Evolutionary conservation across 345 rosid genomes (phyloP), one percentile per base, ranked within the genome.

Genomic region (Pugionium dolabratum): DNA sequence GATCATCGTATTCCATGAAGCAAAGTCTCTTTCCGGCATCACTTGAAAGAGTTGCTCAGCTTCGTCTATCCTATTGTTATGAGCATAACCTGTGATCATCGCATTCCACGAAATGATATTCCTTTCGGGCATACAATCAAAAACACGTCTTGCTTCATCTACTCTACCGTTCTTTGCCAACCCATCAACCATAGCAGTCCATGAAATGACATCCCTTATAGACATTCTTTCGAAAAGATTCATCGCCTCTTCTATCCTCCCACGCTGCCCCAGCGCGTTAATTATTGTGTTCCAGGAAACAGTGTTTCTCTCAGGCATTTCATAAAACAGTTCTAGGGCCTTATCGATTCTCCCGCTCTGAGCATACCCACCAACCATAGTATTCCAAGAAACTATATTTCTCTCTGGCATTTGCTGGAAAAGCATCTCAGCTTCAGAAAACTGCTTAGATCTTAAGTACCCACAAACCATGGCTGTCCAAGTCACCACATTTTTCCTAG

Each of bases 1-100:
- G 74, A 86, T 81, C 84, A 86, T 89, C 0, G 87, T 80, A 69
- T 89, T 89, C 96, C 93, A 89, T 2, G 94, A 89, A 5, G 87
- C 76, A 40, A 80, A 41, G 59, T 89, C 81, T 74, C 86, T 79
- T 34, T 82, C 79, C 0, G 87, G 87, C 86, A 86, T 86, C 66
- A 60, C 57, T 61, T 75, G 71, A 59, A 86, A 86, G 52, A 85
- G 67, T 35, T 76, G 73, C 31, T 80, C 79, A 71, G 96, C 90
- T 75, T 85, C 90, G 7, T 45, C 66, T 25, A 81, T 42, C 69
- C 82, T 82, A 66, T 55, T 74, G 68, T 83, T 84, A 59, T 78
- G 79, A 0, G 89, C 76, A 61, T 85, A 86, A n/a, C 89, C 96
- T 1, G 84, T 86, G 70, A 89, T 76, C 94, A 89, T 85, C 2